These are phyloP conservation scores for Immersiella caudata DNA, from an alignment of 495 filamentous ascomycete species.

Conservation along the genomic window DNA sequence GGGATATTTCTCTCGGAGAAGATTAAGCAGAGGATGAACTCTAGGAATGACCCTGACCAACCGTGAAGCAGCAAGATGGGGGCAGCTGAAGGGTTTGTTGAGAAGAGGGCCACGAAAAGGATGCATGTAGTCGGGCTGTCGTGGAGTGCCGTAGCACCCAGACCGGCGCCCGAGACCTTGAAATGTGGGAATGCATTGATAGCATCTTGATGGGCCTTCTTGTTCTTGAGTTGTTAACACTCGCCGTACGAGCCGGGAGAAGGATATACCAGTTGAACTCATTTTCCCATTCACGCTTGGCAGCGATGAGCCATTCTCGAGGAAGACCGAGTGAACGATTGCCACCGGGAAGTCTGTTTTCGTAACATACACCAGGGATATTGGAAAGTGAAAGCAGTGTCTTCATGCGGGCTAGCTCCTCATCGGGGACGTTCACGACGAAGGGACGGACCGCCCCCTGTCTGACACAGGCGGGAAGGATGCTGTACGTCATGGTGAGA, in stretches of 20 bases:
- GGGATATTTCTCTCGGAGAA: constrained; percentile 54
- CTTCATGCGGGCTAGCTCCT: constrained; percentile 20
- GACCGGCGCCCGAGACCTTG: constrained; percentile 25
- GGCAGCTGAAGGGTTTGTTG: constrained; percentile 58
- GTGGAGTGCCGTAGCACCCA: constrained; percentile 48
- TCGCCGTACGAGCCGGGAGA: neutral
- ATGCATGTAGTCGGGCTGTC: constrained; percentile 41
- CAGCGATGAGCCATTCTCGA: constrained; percentile 55
- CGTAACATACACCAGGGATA: constrained; percentile 19
- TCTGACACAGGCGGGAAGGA: constrained; percentile 4
- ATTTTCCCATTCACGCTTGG: constrained; percentile 56
- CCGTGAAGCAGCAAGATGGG: constrained; percentile 60
- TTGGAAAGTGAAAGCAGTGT: constrained; percentile 19
- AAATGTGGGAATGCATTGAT: constrained; percentile 69
- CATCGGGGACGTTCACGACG: constrained; percentile 13
- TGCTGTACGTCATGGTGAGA: constrained; percentile 6
- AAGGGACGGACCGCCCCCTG: constrained; percentile 13
- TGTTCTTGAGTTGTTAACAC: neutral
- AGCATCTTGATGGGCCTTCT: constrained; percentile 50
- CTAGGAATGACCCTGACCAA: constrained; percentile 57
- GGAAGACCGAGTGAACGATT: constrained; percentile 55
- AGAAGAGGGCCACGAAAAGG: constrained; percentile 67
- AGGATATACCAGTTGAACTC: constrained; percentile 42
- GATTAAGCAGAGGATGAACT: constrained; percentile 52
- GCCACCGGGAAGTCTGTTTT: constrained; percentile 26